phyloP scores from a whole-genome alignment of 371 early-diverging fungal species.

The Chytridium lagenaria region DNA sequence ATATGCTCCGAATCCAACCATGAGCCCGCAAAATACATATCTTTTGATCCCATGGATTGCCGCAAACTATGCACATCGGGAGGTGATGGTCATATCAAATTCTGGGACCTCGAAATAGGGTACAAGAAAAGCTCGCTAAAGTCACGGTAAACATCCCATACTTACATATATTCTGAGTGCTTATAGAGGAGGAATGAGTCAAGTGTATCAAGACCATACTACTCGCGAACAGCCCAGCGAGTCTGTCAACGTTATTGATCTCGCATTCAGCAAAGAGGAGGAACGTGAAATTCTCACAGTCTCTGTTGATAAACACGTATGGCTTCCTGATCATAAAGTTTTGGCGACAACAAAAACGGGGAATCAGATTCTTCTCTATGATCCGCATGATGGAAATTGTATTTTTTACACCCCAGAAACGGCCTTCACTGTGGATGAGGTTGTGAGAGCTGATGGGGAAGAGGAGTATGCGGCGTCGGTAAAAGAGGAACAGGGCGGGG shows the following conservation, averaged over 20 bases:
- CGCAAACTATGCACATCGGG: slow-evolving; percentile 49
- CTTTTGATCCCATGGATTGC: slow-evolving; percentile 55
- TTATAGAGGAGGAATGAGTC: neutral
- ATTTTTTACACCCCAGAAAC: slow-evolving; percentile 13
- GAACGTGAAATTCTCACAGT: neutral
- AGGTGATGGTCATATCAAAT: slow-evolving; percentile 41
- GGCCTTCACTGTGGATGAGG: too few species aligned
- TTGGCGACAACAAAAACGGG: slow-evolving; percentile 29
- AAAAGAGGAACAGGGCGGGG: slow-evolving; percentile 1
- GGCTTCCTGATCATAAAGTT: slow-evolving; percentile 27
- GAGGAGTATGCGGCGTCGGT: neutral
- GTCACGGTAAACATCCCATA: slow-evolving; percentile 43
- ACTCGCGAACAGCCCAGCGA: neutral
- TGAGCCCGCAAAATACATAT: slow-evolving; percentile 39
- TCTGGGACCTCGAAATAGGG: slow-evolving; percentile 53
- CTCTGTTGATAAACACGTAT: slow-evolving; percentile 2
- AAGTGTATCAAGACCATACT: neutral
- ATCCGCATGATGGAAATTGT: slow-evolving; percentile 34
- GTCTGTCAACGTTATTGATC: neutral
- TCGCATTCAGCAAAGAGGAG: slow-evolving; percentile 17
- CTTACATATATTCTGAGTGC: too few species aligned
- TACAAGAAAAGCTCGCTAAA: slow-evolving; percentile 41
- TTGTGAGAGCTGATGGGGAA: neutral
- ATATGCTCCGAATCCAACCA: slow-evolving; percentile 34
- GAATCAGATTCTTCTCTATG: slow-evolving; percentile 38